These are phyloP conservation scores for Penicillium ochrochloron DNA, from an alignment of 495 filamentous ascomycete genomes.

Conservation along the genomic window DNA sequence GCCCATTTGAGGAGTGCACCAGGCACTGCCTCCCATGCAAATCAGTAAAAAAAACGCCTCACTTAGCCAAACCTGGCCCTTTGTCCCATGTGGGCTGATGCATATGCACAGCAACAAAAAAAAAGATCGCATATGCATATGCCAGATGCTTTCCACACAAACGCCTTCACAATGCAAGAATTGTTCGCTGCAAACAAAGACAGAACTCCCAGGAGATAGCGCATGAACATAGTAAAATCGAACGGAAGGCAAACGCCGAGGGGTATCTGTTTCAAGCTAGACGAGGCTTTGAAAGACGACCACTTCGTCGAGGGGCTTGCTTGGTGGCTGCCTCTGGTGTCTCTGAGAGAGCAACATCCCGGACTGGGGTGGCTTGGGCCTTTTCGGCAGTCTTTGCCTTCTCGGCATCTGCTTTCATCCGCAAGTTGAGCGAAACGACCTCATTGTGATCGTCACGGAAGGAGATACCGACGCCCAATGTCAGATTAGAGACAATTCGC, in stretches of 20 bases:
- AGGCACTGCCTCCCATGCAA: constrained; percentile 33
- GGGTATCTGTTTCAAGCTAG: constrained; percentile 2
- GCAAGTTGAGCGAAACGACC: constrained; percentile 50
- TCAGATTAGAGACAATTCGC: constrained; percentile 49
- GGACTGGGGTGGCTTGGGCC: not conserved
- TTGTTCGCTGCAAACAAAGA: constrained; percentile 28
- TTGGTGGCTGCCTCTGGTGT: constrained; percentile 13
- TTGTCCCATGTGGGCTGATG: constrained; percentile 19
- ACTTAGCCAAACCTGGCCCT: constrained; percentile 14
- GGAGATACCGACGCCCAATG: constrained; percentile 50
- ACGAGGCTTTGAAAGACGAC: constrained; percentile 29
- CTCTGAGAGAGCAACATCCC: constrained; percentile 13
- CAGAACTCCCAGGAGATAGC: constrained; percentile 8
- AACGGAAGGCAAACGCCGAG: not conserved
- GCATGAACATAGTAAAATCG: constrained; percentile 6
- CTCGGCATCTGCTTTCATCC: constrained; percentile 30
- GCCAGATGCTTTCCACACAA: constrained; percentile 28
- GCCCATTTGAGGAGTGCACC: constrained; percentile 28
- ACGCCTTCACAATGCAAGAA: constrained; percentile 34
- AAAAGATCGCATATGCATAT: constrained; percentile 1
- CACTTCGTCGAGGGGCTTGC: constrained; percentile 27
- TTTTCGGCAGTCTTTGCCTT: constrained; percentile 19
- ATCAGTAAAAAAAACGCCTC: constrained; percentile 32
- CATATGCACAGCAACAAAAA: constrained; percentile 22
- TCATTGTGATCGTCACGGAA: constrained; percentile 52